Conservation (phyloP, 2,329 filamentous ascomycete genomes). For the Nemania bipapillata region DNA sequence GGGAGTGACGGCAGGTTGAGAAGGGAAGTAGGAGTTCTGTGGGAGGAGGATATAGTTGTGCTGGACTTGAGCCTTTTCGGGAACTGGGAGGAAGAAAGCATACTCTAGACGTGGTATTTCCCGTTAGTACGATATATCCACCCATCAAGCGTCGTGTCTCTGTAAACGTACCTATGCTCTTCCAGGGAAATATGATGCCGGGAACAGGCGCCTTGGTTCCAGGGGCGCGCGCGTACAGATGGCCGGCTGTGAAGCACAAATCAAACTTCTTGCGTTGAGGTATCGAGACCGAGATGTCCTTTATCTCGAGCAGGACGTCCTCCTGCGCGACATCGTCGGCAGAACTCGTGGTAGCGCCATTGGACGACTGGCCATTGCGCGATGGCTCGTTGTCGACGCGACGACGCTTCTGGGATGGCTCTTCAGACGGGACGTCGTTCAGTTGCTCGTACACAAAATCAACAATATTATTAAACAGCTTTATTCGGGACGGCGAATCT, state of each 20-base stretch:
- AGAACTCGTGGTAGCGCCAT: slow-evolving; percentile 41
- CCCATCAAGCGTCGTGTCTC: neutral
- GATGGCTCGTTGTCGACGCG: slow-evolving; percentile 60
- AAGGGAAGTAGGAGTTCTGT: slow-evolving; percentile 63
- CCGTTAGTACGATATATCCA: slow-evolving; percentile 19
- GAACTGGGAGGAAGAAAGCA: slow-evolving; percentile 71
- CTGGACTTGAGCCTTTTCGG: slow-evolving; percentile 72
- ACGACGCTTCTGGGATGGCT: slow-evolving; percentile 64
- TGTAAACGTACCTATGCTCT: slow-evolving; percentile 65
- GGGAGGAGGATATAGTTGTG: slow-evolving; percentile 74
- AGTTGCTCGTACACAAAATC: slow-evolving; percentile 62
- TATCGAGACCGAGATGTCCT: slow-evolving; percentile 74
- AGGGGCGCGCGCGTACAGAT: slow-evolving; percentile 67
- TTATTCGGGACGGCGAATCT: slow-evolving; percentile 63
- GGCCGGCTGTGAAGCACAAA: slow-evolving; percentile 69
- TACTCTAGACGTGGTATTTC: slow-evolving; percentile 59
- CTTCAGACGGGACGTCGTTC: slow-evolving; percentile 45
- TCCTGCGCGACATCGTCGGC: slow-evolving; percentile 60
- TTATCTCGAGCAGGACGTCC: slow-evolving; percentile 67
- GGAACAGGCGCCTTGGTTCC: slow-evolving; percentile 63
- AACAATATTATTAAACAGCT: slow-evolving; percentile 68
- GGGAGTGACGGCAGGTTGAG: slow-evolving; percentile 57
- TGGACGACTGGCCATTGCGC: slow-evolving; percentile 43
- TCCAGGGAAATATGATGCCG: slow-evolving; percentile 69
- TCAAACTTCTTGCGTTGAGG: slow-evolving; percentile 76